phyloP scores from a whole-genome alignment of 2,329 filamentous ascomycete genomes.

The Akanthomyces uredinophilus region DNA sequence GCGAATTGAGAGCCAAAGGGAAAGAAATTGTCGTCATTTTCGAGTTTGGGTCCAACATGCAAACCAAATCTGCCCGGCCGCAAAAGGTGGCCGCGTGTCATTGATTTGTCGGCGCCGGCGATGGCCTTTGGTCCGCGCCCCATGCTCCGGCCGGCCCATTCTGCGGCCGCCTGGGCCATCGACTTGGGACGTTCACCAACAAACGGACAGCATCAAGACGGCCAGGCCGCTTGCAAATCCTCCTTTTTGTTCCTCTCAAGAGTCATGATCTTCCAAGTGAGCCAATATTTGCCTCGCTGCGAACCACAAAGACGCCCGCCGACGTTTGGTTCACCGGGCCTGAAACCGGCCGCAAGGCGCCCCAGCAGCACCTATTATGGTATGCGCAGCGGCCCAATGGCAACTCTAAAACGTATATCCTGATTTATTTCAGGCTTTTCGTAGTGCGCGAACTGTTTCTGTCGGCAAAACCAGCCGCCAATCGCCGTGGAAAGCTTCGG shows the following conservation, averaged over 20 bases:
- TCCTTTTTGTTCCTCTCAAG: not conserved
- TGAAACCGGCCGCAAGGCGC: not conserved
- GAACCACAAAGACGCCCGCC: not conserved
- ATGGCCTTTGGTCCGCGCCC: not conserved
- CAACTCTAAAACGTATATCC: not conserved
- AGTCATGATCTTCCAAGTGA: not conserved
- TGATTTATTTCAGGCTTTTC: not conserved
- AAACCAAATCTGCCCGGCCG: not conserved
- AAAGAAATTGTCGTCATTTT: no score
- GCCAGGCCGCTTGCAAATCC: not conserved
- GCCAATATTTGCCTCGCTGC: not conserved
- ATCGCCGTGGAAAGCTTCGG: not conserved
- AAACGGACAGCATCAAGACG: not conserved
- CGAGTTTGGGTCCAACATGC: not conserved
- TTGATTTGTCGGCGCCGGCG: not conserved
- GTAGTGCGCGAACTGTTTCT: not conserved
- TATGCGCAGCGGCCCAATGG: not conserved
- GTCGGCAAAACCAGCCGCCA: not conserved
- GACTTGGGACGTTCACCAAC: not conserved
- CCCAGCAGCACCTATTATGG: not conserved
- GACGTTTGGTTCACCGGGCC: not conserved
- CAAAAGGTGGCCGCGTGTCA: not conserved
- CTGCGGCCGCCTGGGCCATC: not conserved
- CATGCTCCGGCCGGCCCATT: slow-evolving; percentile 7
- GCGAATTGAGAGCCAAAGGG: no score